Base-by-base conservation (phyloP, 1,284 basidiomycete species). In the Irpex lacteus region DNA sequence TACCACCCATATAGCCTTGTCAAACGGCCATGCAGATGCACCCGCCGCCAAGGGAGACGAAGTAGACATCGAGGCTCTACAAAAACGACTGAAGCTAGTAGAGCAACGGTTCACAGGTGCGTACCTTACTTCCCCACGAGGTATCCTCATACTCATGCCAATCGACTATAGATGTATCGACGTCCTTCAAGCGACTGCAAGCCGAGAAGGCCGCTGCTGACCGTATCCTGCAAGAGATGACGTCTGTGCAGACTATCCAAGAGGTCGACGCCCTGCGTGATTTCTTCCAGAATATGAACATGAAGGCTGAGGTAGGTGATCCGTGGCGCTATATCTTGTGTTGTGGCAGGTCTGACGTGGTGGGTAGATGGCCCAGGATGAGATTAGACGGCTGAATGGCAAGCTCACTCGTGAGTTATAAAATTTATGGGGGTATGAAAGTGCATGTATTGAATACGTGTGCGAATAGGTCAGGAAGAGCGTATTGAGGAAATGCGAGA, bases 401-500 rank as follows among this genome's bases (percentile, higher is more conserved):
- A 92, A 91, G 72, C 80, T 95, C 8, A 84, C 83, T 63, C 81
- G 95, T 95, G 73, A 72, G 86, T 37, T 13, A 15, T 32, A 2
- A 26, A 34, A 34, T 1, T 56, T 56, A 37, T 56, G 13, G 2
- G 19, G 2, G 1, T 19, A 32, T 11, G 13, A 53, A 36, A 0
- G 8, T 53, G 1, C 1, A 21, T 13, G 19, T 34, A 8, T 55
- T 21, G 13, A 13, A 32, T 60, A 37, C 47, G 47, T 53, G 9
- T 38, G 65, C 6, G 52, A n/a, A 38, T 70, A 96, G 95, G 87
- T 36, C 94, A 96, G 77, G 93, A 94, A 61, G 88, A 87, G 60
- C 89, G 90, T 2, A 84, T 94, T 19, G 90, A 93, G 67, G 94
- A 96, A 73, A 79, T 97, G 0, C 87, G 87, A 57, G 91, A 94